Base-by-base conservation (phyloP, 176 grass and related monocot genomes). In the Phoenix roebelenii region DNA sequence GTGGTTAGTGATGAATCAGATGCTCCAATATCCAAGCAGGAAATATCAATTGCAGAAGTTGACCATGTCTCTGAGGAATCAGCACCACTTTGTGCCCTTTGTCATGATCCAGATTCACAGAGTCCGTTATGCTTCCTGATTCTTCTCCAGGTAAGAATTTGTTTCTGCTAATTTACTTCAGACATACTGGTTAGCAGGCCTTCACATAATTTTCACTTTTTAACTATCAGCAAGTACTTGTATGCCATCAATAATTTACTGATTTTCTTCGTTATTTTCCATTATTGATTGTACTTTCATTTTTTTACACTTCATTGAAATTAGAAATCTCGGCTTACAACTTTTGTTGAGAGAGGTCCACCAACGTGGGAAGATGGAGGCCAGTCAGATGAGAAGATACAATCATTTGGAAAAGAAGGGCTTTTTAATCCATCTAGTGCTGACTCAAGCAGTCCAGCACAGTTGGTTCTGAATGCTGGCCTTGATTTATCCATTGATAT, bases 61-160 rank as follows among this genome's bases (percentile, higher is more conserved):
- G 9, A 74, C 50, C 49, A 59, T 77, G 39, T 52, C 52, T 57
- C 74, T 52, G 79, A 93, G 76, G 84, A 89, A 54, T 68, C 79
- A 4, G 35, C 72, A 28, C 82, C 82, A 64, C 76, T 93, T 81
- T 99, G 94, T 64, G 89, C 94, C 16, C 64, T 99, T 18, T 99
- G 94, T 70, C 85, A 77, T 25, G 94, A 99, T 25, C 80, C 94
- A 7, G 74, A 91, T 75, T 85, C 85, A 5, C 86, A 86, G 74
- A 99, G 94, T 79, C 79, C 94, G 70, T 66, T 99, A 62, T 99
- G 94, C 68, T 99, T 83, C 74, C 63, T 99, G 74, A 81, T 99
- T 74, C 94, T 99, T 85, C 84, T 99, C 69, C 94, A 99, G 94
- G 94, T 86, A 78, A 14, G 35, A 14, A 44, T 44, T 12, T 44